These are phyloP conservation scores for Noccaea caerulescens DNA, from an alignment of 345 rosid genomes.

Conservation along the genomic window DNA sequence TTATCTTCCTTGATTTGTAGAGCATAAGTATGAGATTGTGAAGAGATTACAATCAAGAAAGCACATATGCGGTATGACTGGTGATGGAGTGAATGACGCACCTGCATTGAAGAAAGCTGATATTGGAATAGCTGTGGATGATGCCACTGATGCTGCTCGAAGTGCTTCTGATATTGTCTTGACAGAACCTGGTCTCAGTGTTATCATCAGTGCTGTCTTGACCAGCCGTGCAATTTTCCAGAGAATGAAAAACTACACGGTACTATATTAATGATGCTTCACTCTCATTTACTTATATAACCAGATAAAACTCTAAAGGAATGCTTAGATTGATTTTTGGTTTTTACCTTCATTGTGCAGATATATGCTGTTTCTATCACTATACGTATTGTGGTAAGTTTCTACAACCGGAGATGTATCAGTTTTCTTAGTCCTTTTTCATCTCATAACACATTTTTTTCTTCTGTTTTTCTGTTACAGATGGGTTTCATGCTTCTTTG, in stretches of 20 bases:
- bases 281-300: background rate
- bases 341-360: constrained; percentile 40
- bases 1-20: constrained; percentile 34
- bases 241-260: constrained; percentile 72
- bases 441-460: background rate
- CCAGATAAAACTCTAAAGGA: constrained; percentile 4
- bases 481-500: constrained; percentile 63
- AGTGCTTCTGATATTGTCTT: constrained; percentile 68
- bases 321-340: background rate
- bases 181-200: constrained; percentile 70
- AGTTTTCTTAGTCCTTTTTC: background rate
- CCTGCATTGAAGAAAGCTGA: constrained; percentile 70
- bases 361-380: constrained; percentile 73
- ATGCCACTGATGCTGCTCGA: constrained; percentile 66
- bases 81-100: constrained; percentile 70
- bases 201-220: constrained; percentile 59
- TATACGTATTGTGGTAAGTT: constrained; percentile 65
- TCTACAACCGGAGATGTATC: background rate
- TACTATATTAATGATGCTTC: constrained; percentile 19
- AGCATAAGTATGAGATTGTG: constrained; percentile 65
- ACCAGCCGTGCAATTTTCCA: constrained; percentile 70
- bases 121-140: constrained; percentile 68
- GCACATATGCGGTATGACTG: constrained; percentile 68
- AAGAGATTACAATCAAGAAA: constrained; percentile 54
- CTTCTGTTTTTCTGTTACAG: constrained; percentile 42